Evolutionary conservation across 2,329 filamentous ascomycete species (phyloP).

Genomic region (Beauveria medogensis): DNA sequence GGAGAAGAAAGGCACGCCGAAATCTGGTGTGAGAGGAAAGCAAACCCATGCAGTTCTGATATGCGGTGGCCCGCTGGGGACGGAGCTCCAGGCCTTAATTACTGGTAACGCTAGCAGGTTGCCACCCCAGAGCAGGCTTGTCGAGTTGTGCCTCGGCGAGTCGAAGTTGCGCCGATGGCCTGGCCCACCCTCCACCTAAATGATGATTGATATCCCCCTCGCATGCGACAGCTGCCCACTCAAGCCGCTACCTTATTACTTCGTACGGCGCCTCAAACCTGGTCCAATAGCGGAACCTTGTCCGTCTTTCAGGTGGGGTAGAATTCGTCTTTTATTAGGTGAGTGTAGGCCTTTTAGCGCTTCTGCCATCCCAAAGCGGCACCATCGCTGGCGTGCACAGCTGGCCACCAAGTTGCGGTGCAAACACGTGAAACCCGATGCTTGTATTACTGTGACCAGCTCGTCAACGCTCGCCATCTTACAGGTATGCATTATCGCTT

Average conservation of each 20-base stretch:
- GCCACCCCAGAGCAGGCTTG: neutral
- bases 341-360: too few relatives aligned
- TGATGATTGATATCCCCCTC: neutral
- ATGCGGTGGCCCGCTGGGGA: neutral
- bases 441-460: too few relatives aligned
- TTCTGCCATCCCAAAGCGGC: too few relatives aligned
- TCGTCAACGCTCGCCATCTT: too few relatives aligned
- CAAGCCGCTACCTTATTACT: neutral
- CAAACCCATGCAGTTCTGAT: neutral
- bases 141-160: slow-evolving; percentile 9
- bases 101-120: neutral
- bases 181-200: neutral
- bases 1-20: neutral
- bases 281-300: too few relatives aligned
- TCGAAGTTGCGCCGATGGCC: neutral
- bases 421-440: too few relatives aligned
- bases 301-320: too few relatives aligned
- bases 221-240: neutral
- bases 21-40: neutral
- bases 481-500: too few relatives aligned
- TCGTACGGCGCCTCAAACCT: too few relatives aligned
- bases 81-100: neutral
- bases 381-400: too few relatives aligned
- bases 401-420: too few relatives aligned
- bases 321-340: too few relatives aligned